A percentile compares a stretch with the other conserved stretches of the same genome.
Conservation (phyloP, 2,329 filamentous ascomycete species). For the Lasiodiplodia theobromae region DNA sequence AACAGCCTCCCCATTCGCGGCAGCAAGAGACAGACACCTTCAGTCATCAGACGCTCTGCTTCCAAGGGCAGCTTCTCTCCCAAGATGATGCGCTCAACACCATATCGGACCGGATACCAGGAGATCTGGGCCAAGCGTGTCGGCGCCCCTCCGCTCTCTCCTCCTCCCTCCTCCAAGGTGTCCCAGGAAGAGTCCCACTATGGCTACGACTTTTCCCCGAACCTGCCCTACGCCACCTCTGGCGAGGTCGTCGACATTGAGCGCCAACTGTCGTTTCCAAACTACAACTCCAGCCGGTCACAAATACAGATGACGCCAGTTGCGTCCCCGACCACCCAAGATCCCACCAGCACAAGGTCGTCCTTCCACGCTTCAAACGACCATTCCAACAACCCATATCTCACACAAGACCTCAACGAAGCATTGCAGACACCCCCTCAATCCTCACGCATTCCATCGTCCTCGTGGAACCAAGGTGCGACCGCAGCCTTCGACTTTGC, state of each 20-base stretch:
- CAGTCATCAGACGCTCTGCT: conserved; percentile 42
- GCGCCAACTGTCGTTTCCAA: conserved; percentile 16
- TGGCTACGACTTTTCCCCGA: conserved; percentile 34
- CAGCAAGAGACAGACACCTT: conserved; percentile 31
- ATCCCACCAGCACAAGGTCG: conserved; percentile 15
- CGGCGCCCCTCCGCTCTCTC: conserved; percentile 42
- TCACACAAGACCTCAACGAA: conserved; percentile 34
- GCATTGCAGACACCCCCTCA: conserved; percentile 48
- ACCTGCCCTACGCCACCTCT: conserved; percentile 13
- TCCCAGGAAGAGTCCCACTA: conserved; percentile 36
- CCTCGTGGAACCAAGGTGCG: conserved; percentile 41
- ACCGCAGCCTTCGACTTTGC: conserved; percentile 41
- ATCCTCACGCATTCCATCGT: conserved; percentile 40
- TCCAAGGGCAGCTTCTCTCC: conserved; percentile 55
- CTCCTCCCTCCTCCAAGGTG: conserved; percentile 39
- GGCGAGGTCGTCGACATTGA: conserved; percentile 19
- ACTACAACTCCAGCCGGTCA: background rate
- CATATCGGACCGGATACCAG: conserved; percentile 52
- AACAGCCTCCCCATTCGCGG: conserved; percentile 33
- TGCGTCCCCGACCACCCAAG: conserved; percentile 25
- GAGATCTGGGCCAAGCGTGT: conserved; percentile 62
- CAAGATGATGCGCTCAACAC: conserved; percentile 63
- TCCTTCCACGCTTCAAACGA: conserved; percentile 34
- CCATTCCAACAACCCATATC: conserved; percentile 37
- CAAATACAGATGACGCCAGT: conserved; percentile 29